Evolutionary conservation across 78 protist species (phyloP).

Genomic region (Cyanophora paradoxa): DNA sequence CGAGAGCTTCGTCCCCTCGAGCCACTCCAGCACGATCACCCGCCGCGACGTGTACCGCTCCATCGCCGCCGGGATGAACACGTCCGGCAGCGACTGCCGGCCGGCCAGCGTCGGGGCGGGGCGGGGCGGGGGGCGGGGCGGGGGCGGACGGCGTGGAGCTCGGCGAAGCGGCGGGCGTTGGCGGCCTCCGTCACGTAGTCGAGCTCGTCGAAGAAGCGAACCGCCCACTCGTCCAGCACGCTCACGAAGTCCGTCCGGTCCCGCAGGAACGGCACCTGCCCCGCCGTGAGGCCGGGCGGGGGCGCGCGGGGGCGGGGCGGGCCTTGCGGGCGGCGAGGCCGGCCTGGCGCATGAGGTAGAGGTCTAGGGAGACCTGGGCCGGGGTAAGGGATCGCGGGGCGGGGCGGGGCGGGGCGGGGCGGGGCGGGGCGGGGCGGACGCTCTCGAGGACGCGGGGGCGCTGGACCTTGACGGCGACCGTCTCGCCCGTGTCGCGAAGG

Average conservation of each 20-base stretch:
- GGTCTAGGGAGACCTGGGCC: conserved; percentile 22
- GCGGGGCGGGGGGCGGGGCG: neutral
- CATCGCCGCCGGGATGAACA: neutral
- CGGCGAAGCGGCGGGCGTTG: neutral
- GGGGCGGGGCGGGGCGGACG: neutral
- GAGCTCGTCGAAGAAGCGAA: conserved; percentile 21
- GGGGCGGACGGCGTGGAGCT: neutral
- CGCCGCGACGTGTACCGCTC: conserved; percentile 2
- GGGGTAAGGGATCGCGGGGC: neutral
- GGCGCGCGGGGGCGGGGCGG: neutral
- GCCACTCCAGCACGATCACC: conserved; percentile 22
- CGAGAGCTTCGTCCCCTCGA: conserved; percentile 23
- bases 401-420: neutral
- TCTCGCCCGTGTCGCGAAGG: neutral
- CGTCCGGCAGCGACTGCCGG: neutral
- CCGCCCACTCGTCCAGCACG: conserved; percentile 27
- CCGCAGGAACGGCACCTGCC: neutral
- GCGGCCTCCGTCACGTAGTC: conserved; percentile 6
- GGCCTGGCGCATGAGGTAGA: conserved; percentile 18
- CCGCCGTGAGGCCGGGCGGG: neutral
- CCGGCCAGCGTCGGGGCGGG: neutral
- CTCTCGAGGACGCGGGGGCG: conserved; percentile 10
- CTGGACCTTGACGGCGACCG: conserved; percentile 21
- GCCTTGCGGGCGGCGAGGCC: neutral
- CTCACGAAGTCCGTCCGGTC: neutral